Base-by-base conservation (phyloP, 148 eudicot species). In the Silene conica region DNA sequence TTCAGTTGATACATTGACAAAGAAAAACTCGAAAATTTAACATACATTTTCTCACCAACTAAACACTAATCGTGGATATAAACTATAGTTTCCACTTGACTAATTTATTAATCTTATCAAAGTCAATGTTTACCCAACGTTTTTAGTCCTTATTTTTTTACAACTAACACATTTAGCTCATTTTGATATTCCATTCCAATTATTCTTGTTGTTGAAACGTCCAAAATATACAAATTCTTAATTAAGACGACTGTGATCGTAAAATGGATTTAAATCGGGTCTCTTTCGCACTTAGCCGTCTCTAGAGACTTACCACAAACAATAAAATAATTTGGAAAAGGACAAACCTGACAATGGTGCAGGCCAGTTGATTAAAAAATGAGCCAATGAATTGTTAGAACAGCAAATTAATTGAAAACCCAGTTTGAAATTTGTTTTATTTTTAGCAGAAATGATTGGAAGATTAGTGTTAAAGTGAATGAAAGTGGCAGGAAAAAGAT, bases 311-410 rank as follows among this genome's bases (percentile, higher is more conserved):
- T 38, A 6, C 43, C 43, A 21, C 14, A 60, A 60, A 60, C 1
- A 22, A 8, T 21, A 60, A 1, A 60, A 6, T 60, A 21, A 21
- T 8, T 1, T 12, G 28, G 63, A 21, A 60, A 60, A 60, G 20
- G 5, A 9, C 63, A 21, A 21, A 60, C 63, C 63, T 60, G 63
- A 23, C 63, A 23, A 60, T 60, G 63, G 15, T 60, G 63, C 63
- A 21, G 14, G 28, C 63, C 10, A 21, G 1, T 60, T 21, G 63
- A 60, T 60, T 0, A 21, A 13, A 60, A 3, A 60, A 60, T 5
- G 13, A 18, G n/a, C n/a, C n/a, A 55, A 18, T 55, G 59, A 55
- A 23, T 22, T 21, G 20, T n/a, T n/a, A 8, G 23, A 22, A 22
- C 11, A 10, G 63, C 4, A 63, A 25, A 26, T 63, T 1, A 63